A percentile compares a stretch with the other conserved stretches of the same genome.
These are phyloP conservation scores for Globisporangium middletonii DNA, from an alignment of 352 stramenopile genomes.

Conservation along the genomic window DNA sequence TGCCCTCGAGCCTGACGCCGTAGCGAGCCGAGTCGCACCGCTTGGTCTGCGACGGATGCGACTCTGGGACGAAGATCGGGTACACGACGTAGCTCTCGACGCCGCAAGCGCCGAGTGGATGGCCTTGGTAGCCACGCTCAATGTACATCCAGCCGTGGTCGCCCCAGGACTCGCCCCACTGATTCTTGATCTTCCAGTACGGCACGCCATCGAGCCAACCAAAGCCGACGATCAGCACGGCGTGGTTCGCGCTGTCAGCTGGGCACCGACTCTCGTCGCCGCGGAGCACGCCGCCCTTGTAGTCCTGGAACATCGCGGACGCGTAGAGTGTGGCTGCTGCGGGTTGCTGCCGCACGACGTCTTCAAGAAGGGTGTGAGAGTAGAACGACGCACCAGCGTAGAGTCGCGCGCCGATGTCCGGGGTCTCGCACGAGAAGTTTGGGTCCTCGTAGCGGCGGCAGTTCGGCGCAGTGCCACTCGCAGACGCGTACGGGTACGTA, in stretches of 20 bases:
- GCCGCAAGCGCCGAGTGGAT: slow-evolving; percentile 42
- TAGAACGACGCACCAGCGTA: not conserved
- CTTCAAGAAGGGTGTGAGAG: slow-evolving; percentile 10
- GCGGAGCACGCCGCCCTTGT: slow-evolving; percentile 8
- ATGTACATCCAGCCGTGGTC: slow-evolving; percentile 29
- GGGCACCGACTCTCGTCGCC: slow-evolving; percentile 3
- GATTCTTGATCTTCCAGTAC: slow-evolving; percentile 41
- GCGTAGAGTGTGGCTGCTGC: not conserved
- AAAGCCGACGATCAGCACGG: slow-evolving; percentile 29
- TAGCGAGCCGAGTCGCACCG: not conserved
- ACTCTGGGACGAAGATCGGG: slow-evolving; percentile 17
- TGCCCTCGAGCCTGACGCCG: not conserved
- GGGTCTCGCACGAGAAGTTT: slow-evolving; percentile 4
- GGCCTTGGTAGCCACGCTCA: slow-evolving; percentile 26
- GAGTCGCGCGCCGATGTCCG: slow-evolving; percentile 7
- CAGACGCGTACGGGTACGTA: slow-evolving; percentile 13
- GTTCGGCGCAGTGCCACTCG: not conserved
- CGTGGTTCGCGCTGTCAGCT: slow-evolving; percentile 14
- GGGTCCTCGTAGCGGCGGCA: slow-evolving; percentile 13
- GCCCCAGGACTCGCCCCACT: slow-evolving; percentile 23
- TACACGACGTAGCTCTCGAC: slow-evolving; percentile 46
- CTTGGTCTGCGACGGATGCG: not conserved
- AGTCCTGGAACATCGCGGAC: not conserved
- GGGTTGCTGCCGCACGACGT: slow-evolving; percentile 2
- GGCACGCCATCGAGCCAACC: slow-evolving; percentile 14